Evolutionary conservation across 768 basidiomycete genomes (phyloP).

Genomic region (Boletales sp.): DNA sequence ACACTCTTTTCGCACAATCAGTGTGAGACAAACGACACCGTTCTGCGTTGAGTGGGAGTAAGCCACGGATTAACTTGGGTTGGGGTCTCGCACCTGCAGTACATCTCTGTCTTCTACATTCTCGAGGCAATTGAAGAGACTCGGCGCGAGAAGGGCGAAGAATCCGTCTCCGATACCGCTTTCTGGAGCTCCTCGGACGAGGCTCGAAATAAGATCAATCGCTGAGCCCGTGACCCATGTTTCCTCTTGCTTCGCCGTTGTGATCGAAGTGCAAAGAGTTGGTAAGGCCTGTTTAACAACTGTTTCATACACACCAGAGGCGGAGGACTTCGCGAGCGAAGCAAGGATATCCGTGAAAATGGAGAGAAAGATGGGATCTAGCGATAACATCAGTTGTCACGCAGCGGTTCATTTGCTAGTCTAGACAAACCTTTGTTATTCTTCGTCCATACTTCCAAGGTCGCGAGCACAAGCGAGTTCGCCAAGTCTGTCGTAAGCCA

Average conservation of each 20-base stretch:
- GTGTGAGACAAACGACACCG: constrained; percentile 76
- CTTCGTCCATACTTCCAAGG: constrained; percentile 81
- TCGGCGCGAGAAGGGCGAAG: constrained; percentile 70
- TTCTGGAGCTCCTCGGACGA: constrained; percentile 63
- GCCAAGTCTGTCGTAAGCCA: constrained; percentile 74
- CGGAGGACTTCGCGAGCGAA: constrained; percentile 60
- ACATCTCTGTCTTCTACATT: constrained; percentile 84
- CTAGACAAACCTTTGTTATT: constrained; percentile 70
- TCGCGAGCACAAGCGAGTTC: constrained; percentile 56
- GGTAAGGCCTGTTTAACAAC: constrained; percentile 77
- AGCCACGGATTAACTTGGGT: neutral
- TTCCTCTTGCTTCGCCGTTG: constrained; percentile 53
- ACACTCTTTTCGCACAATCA: constrained; percentile 84
- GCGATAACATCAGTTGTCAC: constrained; percentile 10
- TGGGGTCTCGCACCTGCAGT: constrained; percentile 50
- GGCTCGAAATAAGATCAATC: constrained; percentile 73
- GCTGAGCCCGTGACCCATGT: constrained; percentile 78
- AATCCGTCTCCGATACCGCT: constrained; percentile 76
- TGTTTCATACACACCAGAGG: constrained; percentile 61
- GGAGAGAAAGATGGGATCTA: constrained; percentile 87
- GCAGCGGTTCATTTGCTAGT: neutral
- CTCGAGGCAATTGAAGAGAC: constrained; percentile 65
- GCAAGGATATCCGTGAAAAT: constrained; percentile 79
- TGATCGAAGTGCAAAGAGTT: constrained; percentile 61
- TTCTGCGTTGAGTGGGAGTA: constrained; percentile 47